Evolutionary conservation across 176 grass and related monocot species (phyloP).

Genomic region (Cenchrus purpureus): DNA sequence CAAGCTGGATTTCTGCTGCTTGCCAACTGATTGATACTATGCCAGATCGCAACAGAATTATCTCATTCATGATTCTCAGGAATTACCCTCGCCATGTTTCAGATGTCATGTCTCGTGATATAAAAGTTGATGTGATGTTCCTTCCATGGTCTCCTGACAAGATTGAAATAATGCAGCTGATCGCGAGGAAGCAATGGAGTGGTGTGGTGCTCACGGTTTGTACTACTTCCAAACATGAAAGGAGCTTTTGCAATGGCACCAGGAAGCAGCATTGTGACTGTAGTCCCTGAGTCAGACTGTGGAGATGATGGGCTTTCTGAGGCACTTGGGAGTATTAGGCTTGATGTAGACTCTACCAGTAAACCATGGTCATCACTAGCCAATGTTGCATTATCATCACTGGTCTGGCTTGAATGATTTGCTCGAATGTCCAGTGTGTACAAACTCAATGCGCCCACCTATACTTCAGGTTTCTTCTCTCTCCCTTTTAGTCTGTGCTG

Average conservation of each 20-base stretch:
- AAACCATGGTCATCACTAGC: constrained; percentile 54
- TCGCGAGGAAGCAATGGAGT: constrained; percentile 43
- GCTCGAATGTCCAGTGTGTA: constrained; percentile 66
- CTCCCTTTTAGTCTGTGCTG: not conserved
- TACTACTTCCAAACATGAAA: constrained; percentile 40
- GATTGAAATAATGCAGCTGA: constrained; percentile 35
- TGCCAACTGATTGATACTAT: not conserved
- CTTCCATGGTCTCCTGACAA: constrained; percentile 3
- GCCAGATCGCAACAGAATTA: not conserved
- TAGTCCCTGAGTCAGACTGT: constrained; percentile 47
- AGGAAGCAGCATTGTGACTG: constrained; percentile 55
- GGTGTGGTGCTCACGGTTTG: constrained; percentile 20
- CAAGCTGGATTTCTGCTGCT: not conserved
- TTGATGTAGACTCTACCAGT: constrained; percentile 40
- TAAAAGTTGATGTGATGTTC: not conserved
- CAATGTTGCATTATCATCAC: constrained; percentile 53
- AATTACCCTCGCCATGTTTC: not conserved
- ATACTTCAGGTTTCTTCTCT: constrained; percentile 61
- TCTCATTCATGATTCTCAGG: not conserved
- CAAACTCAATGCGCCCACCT: constrained; percentile 73
- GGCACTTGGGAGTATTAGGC: constrained; percentile 35
- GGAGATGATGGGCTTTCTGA: constrained; percentile 52
- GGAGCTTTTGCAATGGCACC: constrained; percentile 46
- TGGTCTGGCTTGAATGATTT: constrained; percentile 60
- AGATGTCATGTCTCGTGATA: not conserved